Evolutionary conservation across 2,329 filamentous ascomycete genomes (phyloP), one percentile per base, ranked within the genome.

Genomic region (Fusarium coffeatum): DNA sequence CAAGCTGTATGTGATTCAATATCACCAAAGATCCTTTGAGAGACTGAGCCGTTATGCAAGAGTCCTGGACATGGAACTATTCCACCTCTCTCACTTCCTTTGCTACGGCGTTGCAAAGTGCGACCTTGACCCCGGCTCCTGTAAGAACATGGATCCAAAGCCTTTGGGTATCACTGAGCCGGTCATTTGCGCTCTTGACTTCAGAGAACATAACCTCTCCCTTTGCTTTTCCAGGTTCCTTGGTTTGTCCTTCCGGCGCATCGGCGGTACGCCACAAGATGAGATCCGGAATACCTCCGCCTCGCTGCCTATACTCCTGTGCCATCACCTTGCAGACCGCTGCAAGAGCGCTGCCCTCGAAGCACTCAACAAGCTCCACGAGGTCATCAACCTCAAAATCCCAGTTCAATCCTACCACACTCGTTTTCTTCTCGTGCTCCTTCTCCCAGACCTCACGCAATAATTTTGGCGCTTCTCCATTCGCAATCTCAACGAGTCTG

Each of bases 141-240:
- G 90, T 91, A 55, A 99, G 85, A 10, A 98, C 93, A 83, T 98
- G 93, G 75, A 98, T 97, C 96, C 96, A 99, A 72, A 99, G 86
- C 73, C 96, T 85, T 82, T 99, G 96, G 20, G 94, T 97, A 83
- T 99, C 96, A 80, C 95, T 98, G 76, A 99, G 83, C 41, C 94
- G 89, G 84, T 99, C 96, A 80, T 97, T 98, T 78, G 90, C 90
- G 72, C 90, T 93, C 83, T 94, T 94, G 60, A 94, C 92, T 79
- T 93, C 91, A 7, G 86, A 86, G 79, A 96, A 95, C 86, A 93
- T 90, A 69, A 92, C 90, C 77, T 92, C 87, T 41, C 84, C 83
- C 59, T 76, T 83, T 57, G 81, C 83, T 71, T 76, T 77, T 74
- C 68, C 65, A 65, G 78, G 68, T 47, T 69, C 56, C 71, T 68